Conservation (phyloP, 805 yeast genomes). For the Starmera pachycereana region DNA sequence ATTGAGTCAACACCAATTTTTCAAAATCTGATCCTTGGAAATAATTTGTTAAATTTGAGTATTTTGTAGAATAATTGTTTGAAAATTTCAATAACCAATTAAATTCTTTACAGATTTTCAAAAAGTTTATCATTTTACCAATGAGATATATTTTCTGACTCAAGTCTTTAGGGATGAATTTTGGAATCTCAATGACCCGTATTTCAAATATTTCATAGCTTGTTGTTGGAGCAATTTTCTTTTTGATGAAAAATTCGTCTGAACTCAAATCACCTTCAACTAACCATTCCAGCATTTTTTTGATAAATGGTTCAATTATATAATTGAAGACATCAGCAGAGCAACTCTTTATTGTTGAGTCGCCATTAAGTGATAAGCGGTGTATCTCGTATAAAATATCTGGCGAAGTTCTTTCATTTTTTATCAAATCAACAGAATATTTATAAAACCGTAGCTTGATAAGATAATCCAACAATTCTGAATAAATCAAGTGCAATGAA, state of each 20-base stretch:
- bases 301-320: slow-evolving; percentile 49
- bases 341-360: slow-evolving; percentile 34
- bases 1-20: slow-evolving; percentile 30
- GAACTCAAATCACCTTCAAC: slow-evolving; percentile 48
- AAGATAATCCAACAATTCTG: slow-evolving; percentile 39
- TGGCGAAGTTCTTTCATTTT: slow-evolving; percentile 31
- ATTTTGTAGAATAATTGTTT: slow-evolving; percentile 15
- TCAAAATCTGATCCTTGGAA: slow-evolving; percentile 15
- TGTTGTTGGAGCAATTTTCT: neutral
- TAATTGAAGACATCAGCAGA: slow-evolving; percentile 34
- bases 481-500: slow-evolving; percentile 20
- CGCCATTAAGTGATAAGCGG: slow-evolving; percentile 52
- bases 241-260: slow-evolving; percentile 47
- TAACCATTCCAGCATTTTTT: slow-evolving; percentile 57
- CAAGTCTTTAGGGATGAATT: slow-evolving; percentile 28
- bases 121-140: slow-evolving; percentile 62
- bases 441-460: slow-evolving; percentile 48
- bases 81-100: slow-evolving; percentile 47
- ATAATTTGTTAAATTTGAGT: slow-evolving; percentile 1
- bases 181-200: slow-evolving; percentile 27
- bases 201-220: neutral
- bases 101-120: slow-evolving; percentile 58
- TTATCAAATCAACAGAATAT: slow-evolving; percentile 28
- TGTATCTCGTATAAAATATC: slow-evolving; percentile 40
- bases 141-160: slow-evolving; percentile 45